A percentile compares a stretch with the other conserved stretches of the same genome.
Conservation (phyloP, 352 stramenopile genomes). For the Globisporangium spiculum region DNA sequence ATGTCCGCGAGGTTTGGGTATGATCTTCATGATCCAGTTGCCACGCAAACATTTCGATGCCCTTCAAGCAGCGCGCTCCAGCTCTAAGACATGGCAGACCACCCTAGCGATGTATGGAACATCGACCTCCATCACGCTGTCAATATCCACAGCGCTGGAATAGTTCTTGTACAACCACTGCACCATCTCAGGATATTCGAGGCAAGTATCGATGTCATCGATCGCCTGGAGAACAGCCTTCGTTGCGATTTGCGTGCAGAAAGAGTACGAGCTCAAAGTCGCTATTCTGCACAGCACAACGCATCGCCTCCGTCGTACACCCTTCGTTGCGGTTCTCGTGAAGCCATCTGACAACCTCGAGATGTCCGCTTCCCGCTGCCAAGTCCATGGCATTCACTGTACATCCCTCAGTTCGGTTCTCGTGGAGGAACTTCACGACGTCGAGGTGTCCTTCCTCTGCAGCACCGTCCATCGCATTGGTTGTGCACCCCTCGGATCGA, state of each 20-base stretch:
- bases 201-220: background rate
- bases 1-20: too few species aligned
- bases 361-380: background rate
- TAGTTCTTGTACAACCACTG: background rate
- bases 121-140: too few species aligned
- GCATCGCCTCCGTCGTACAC: background rate
- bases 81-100: too few species aligned
- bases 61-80: too few species aligned
- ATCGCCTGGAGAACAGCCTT: background rate
- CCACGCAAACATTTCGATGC: too few species aligned
- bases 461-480: background rate
- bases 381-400: background rate
- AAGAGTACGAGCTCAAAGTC: background rate
- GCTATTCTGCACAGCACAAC: background rate
- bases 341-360: background rate
- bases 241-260: background rate
- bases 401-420: background rate
- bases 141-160: too few species aligned
- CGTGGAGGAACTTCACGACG: background rate
- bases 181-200: background rate
- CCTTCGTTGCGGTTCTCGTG: background rate
- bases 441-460: background rate
- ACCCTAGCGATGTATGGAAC: too few species aligned
- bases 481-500: background rate
- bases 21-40: too few species aligned